Conservation (phyloP, 2,329 filamentous ascomycete species). For the Claviceps cyperi region DNA sequence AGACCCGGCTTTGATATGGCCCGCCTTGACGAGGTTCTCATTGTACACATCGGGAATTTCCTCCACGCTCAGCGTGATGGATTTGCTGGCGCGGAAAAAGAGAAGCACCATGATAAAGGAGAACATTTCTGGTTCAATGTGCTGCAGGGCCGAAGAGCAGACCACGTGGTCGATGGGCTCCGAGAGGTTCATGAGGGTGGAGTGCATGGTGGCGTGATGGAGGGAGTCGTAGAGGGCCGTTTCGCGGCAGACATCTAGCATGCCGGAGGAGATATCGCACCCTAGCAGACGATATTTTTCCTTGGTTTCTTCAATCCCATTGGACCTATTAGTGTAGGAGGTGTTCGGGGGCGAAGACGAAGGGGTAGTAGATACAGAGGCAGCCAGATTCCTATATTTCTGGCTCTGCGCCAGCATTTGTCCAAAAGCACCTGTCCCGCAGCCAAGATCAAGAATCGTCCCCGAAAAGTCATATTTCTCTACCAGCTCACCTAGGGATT, state of each 20-base stretch:
- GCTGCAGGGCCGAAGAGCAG: background rate
- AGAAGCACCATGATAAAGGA: background rate
- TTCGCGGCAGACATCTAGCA: background rate
- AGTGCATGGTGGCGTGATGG: background rate
- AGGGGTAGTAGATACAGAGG: background rate
- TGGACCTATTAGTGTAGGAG: no score
- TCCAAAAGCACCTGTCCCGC: background rate
- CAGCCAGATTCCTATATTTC: background rate
- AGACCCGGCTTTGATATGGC: background rate
- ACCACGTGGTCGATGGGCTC: background rate
- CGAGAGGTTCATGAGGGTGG: background rate
- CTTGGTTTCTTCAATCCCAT: no score
- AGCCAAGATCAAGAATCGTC: background rate
- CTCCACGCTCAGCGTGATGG: conserved; percentile 1
- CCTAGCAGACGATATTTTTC: background rate
- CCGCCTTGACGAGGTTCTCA: background rate
- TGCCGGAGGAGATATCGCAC: background rate
- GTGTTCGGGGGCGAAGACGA: no score
- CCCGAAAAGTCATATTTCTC: background rate
- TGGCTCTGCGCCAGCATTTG: background rate
- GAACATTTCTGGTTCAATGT: background rate
- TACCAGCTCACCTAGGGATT: background rate
- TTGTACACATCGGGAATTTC: background rate
- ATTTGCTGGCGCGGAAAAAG: background rate
- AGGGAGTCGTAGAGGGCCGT: background rate